Evolutionary conservation across 2,329 filamentous ascomycete species (phyloP), one percentile per base, ranked within the genome.

Genomic region (Neofusicoccum cordaticola): DNA sequence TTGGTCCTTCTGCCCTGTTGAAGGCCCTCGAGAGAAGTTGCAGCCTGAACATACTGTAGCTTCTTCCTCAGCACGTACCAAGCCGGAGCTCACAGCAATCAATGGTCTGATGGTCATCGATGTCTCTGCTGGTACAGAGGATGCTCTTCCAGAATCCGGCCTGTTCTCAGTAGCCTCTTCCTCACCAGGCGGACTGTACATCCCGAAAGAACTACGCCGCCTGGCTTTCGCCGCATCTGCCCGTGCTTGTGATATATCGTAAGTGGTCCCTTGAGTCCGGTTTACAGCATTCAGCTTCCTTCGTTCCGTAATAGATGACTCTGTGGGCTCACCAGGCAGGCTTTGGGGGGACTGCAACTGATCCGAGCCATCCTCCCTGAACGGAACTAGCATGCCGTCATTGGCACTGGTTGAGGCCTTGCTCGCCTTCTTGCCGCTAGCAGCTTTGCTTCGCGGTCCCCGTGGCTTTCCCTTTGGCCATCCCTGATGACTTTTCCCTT

Each of bases 41-140:
- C 86, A 89, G 31, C 82, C 81, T 39, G 84, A 84, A 71, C 86
- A 89, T 8, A 83, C 75, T 12, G 79, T 80, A 70, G 81, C 78
- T 74, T 81, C 68, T 12, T 73, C 71, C 35, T 67, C 52, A 13
- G 45, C 37, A 19, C 34, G 47, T 19, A 27, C 19, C 39, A 52
- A n/a, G 19, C 47, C 48, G 3, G 57, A 37, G 42, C 34, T 8
- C 34, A 61, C 22, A 19, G 19, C 31, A n/a, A 12, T 34, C 19
- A 34, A 9, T 17, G 45, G 58, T 17, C 58, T 42, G 37, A 42
- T 62, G 17, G 27, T 31, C 56, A 60, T 60, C 7, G 42, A 47
- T 31, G 66, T 66, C 47, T 70, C 70, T 48, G 72, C 68, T 58
- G 76, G 76, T 35, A 76, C 75, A 12, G 66, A 67, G 39, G 57